A percentile compares a stretch with the other conserved stretches of the same genome.
phyloP scores from a whole-genome alignment of 148 eudicot species.

The Rhododendron ferrugineum region DNA sequence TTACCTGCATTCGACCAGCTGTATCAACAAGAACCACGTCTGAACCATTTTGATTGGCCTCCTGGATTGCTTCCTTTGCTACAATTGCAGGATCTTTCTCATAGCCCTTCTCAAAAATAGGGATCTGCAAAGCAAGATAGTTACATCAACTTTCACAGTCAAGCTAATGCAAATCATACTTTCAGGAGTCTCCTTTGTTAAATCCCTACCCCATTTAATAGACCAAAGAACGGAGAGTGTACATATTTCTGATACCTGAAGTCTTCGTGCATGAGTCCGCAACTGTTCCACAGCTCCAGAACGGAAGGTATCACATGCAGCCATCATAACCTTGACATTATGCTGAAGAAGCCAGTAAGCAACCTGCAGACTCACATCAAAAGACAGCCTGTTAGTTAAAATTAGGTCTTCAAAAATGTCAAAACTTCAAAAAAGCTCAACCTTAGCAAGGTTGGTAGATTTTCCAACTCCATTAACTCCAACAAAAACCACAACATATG shows the following conservation, averaged over 20 bases:
- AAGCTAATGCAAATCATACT: not conserved
- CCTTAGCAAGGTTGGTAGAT: conserved; percentile 97
- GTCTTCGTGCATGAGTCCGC: conserved; percentile 96
- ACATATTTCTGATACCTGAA: conserved; percentile 47
- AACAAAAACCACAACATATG: conserved; percentile 95
- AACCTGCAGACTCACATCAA: conserved; percentile 42
- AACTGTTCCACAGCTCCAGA: conserved; percentile 99
- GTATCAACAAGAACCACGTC: conserved; percentile 99
- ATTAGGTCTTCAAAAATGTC: not conserved
- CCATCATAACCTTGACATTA: conserved; percentile 91
- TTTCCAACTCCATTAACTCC: conserved; percentile 99
- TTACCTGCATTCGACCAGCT: conserved; percentile 98
- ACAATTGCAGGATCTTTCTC: conserved; percentile 97
- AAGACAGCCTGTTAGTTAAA: conserved; percentile 5
- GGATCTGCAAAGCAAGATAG: conserved; percentile 42
- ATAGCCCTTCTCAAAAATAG: conserved; percentile 97
- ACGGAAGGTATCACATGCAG: conserved; percentile 97
- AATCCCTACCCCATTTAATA: not conserved
- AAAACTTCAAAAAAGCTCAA: conserved; percentile 11
- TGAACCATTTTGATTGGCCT: conserved; percentile 79
- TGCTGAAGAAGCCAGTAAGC: conserved; percentile 98
- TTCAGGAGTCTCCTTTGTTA: not conserved
- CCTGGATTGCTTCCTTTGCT: conserved; percentile 95
- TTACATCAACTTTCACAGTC: not conserved
- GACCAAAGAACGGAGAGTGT: not conserved